A percentile compares a stretch with the other conserved stretches of the same genome.
These are phyloP conservation scores for Aspergillus sp. DNA, from an alignment of 2,329 filamentous ascomycete genomes.

Conservation along the genomic window DNA sequence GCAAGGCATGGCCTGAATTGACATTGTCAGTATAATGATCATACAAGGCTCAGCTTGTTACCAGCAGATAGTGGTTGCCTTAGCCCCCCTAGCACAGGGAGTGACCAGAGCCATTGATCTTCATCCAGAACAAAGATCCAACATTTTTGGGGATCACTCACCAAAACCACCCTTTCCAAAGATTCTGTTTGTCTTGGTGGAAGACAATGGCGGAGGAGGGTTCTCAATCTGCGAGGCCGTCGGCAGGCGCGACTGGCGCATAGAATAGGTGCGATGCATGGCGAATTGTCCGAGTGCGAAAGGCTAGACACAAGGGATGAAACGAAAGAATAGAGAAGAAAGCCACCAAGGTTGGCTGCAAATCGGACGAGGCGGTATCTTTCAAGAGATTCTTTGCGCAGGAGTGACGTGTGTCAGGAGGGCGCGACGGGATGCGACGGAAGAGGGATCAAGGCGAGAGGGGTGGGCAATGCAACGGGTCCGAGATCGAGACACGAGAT, in stretches of 20 bases:
- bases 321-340: conserved; percentile 7
- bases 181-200: conserved; percentile 85
- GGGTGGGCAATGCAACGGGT: conserved; percentile 23
- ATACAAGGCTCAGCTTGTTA: conserved; percentile 7
- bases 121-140: neutral
- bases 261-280: conserved; percentile 99
- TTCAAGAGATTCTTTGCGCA: conserved; percentile 32
- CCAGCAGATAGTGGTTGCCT: neutral
- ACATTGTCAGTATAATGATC: neutral
- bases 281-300: conserved; percentile 20
- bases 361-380: conserved; percentile 17
- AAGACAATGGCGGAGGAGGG: conserved; percentile 86
- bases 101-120: neutral
- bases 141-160: conserved; percentile 52
- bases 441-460: conserved; percentile 18
- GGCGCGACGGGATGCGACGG: conserved; percentile 30
- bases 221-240: conserved; percentile 91
- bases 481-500: conserved; percentile 2
- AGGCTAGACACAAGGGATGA: neutral
- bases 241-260: conserved; percentile 95
- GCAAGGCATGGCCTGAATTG: conserved; percentile 63
- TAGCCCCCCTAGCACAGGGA: neutral
- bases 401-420: conserved; percentile 34
- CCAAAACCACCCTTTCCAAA: conserved; percentile 85
- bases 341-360: conserved; percentile 2